These are phyloP conservation scores for Pyrenochaeta sp. DNA, from an alignment of 2,329 filamentous ascomycete genomes.

Conservation along the genomic window DNA sequence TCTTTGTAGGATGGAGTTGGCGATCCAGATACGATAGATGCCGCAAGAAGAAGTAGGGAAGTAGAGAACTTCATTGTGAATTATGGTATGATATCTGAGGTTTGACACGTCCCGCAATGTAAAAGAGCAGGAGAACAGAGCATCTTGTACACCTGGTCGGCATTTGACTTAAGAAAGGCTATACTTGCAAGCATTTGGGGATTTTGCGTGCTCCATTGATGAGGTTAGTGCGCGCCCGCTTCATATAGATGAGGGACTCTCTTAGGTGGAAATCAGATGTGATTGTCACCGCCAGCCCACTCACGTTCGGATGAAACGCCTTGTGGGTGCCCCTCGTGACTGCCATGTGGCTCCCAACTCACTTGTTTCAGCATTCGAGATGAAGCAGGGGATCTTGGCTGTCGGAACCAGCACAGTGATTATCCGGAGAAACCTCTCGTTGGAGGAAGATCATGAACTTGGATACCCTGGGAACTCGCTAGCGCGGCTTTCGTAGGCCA, in stretches of 20 bases:
- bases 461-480: constrained; percentile 2
- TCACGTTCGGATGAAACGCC: constrained; percentile 3
- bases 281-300: not conserved
- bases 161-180: constrained; percentile 4
- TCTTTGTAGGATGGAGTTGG: constrained; percentile 20
- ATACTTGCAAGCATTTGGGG: not conserved
- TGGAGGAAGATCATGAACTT: constrained; percentile 21
- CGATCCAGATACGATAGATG: constrained; percentile 17
- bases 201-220: not conserved
- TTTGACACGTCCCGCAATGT: not conserved
- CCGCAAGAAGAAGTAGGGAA: constrained; percentile 14
- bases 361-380: constrained; percentile 7
- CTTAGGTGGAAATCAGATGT: constrained; percentile 19
- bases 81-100: not conserved
- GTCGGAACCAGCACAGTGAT: constrained; percentile 2
- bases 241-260: constrained; percentile 12
- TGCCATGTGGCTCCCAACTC: not conserved
- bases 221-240: not conserved
- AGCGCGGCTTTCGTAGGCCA: not conserved
- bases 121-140: not conserved
- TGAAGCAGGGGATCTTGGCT: constrained; percentile 12
- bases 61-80: constrained; percentile 20
- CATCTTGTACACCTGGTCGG: constrained; percentile 14
- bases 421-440: constrained; percentile 22
- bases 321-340: constrained; percentile 5